phyloP scores from a whole-genome alignment of 106 monocot species.

The Xerophyta viscosa region DNA sequence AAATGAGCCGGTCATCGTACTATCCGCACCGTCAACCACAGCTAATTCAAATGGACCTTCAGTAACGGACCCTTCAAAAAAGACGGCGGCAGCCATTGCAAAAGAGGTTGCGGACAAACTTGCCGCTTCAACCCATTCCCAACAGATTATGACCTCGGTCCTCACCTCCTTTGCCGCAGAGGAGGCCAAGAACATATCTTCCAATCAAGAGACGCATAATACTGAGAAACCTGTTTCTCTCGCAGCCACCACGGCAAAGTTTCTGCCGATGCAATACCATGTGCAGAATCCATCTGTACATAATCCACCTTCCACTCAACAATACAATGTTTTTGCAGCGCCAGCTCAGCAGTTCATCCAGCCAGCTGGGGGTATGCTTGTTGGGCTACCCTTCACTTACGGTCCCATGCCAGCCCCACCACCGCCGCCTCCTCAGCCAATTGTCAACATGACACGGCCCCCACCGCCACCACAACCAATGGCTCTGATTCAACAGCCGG shows the following conservation, averaged over 20 bases:
- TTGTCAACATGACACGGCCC: slow-evolving; percentile 39
- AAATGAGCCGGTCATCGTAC: slow-evolving; percentile 39
- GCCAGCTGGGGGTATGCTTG: slow-evolving; percentile 59
- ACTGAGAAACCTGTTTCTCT: slow-evolving; percentile 22
- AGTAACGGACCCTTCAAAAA: slow-evolving; percentile 25
- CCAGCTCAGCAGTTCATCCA: slow-evolving; percentile 58
- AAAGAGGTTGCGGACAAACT: slow-evolving; percentile 84
- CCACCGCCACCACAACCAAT: slow-evolving; percentile 38
- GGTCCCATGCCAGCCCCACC: slow-evolving; percentile 25
- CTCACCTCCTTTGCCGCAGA: slow-evolving; percentile 84
- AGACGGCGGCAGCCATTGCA: slow-evolving; percentile 60
- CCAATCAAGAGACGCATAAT: slow-evolving; percentile 15
- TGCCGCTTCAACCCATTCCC: slow-evolving; percentile 82
- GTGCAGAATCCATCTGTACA: slow-evolving; percentile 32
- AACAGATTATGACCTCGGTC: slow-evolving; percentile 92
- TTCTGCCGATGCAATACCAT: slow-evolving; percentile 28
- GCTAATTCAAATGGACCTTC: slow-evolving; percentile 19
- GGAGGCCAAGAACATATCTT: slow-evolving; percentile 46
- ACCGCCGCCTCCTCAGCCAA: slow-evolving; percentile 28
- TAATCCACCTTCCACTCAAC: slow-evolving; percentile 23
- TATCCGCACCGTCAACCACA: not conserved
- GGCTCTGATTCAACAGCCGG: slow-evolving; percentile 33
- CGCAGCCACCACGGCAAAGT: slow-evolving; percentile 9
- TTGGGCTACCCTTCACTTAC: slow-evolving; percentile 70
- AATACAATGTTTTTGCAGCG: slow-evolving; percentile 41